Percentiles rank a stretch among this genome's conserved stretches.
Conservation (phyloP, 2,329 filamentous ascomycete genomes). For the Aspergillus spinulosporus region DNA sequence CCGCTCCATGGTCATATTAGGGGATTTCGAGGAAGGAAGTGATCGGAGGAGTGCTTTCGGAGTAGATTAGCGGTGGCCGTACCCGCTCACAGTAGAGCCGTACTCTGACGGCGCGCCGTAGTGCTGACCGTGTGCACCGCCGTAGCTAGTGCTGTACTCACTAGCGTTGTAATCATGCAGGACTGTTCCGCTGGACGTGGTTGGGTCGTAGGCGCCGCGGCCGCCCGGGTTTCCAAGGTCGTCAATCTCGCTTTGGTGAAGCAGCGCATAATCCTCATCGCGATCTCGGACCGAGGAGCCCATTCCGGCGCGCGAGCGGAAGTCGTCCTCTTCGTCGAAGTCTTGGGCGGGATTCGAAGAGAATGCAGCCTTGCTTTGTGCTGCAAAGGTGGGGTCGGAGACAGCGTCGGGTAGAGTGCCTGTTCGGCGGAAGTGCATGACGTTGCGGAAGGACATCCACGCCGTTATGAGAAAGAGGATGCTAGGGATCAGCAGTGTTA, state of each 20-base stretch:
- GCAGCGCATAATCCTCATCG: conserved; percentile 54
- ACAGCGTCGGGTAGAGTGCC: conserved; percentile 53
- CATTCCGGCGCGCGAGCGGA: conserved; percentile 44
- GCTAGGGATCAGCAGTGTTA: conserved; percentile 33
- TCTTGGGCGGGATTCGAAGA: conserved; percentile 49
- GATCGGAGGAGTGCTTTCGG: conserved; percentile 9
- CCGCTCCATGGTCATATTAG: conserved; percentile 33
- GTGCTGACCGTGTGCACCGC: conserved; percentile 41
- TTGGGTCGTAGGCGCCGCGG: conserved; percentile 44
- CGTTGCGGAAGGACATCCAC: conserved; percentile 55
- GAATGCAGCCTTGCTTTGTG: conserved; percentile 50
- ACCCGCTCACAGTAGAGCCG: conserved; percentile 26
- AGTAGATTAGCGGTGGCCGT: conserved; percentile 18
- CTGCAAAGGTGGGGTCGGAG: conserved; percentile 50
- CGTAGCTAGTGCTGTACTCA: conserved; percentile 39
- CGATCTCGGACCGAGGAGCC: conserved; percentile 43
- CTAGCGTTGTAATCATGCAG: conserved; percentile 46
- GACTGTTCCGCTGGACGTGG: conserved; percentile 32
- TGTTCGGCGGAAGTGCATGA: conserved; percentile 58
- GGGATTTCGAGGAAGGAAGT: conserved; percentile 22
- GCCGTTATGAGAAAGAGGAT: conserved; percentile 56
- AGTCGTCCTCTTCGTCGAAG: conserved; percentile 48
- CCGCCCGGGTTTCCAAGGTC: conserved; percentile 41
- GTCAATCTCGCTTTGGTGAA: conserved; percentile 50
- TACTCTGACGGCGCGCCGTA: conserved; percentile 28